These are phyloP conservation scores for Periconia digitata DNA, from an alignment of 2,329 filamentous ascomycete genomes.

Conservation along the genomic window DNA sequence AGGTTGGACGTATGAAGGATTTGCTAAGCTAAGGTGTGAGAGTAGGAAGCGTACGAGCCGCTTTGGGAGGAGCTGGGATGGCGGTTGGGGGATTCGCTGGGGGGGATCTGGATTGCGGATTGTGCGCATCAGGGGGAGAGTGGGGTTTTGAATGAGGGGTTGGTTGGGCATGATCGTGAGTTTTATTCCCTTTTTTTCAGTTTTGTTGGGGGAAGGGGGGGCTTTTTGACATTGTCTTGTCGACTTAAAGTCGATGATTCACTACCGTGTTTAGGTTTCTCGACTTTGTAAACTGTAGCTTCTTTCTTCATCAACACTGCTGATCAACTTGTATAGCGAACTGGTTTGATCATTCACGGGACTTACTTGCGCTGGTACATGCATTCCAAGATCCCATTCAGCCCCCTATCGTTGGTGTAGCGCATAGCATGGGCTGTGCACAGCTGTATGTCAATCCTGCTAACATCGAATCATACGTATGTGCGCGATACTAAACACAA, in stretches of 20 bases:
- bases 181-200: no score
- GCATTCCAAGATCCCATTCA: constrained; percentile 16
- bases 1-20: not conserved
- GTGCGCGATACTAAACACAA: not conserved
- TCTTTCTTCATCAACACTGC: no score
- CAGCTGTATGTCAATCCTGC: constrained; percentile 12
- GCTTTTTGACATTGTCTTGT: no score
- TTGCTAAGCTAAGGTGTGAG: not conserved
- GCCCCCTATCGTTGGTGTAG: constrained; percentile 19
- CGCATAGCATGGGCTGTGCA: constrained; percentile 19
- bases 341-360: not conserved
- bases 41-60: constrained; percentile 15
- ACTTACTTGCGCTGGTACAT: constrained; percentile 19
- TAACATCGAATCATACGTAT: not conserved
- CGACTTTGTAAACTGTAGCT: no score
- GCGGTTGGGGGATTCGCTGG: constrained; percentile 7
- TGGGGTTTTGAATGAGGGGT: not conserved
- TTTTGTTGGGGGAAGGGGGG: no score
- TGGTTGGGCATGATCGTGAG: not conserved
- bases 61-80: constrained; percentile 19
- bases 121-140: constrained; percentile 18
- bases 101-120: constrained; percentile 20
- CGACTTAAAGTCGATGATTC: no score
- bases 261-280: no score
- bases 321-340: not conserved